Evolutionary conservation across 805 yeast species (phyloP), one percentile per base, ranked within the genome.

Genomic region (Cyberlindnera meyerae): DNA sequence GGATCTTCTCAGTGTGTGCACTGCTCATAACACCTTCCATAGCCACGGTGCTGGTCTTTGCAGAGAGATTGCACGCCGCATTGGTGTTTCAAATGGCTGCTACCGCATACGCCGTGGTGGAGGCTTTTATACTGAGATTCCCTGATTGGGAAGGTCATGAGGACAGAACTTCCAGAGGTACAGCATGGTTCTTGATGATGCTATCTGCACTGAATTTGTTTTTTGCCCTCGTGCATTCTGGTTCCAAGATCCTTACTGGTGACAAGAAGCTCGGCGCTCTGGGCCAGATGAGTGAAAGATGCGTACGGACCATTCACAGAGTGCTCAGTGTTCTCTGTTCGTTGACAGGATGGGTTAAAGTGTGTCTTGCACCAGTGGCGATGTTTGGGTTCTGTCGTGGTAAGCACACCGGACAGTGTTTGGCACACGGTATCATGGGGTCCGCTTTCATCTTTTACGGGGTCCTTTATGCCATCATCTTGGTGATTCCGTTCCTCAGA

Each of bases 401-500:
- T 5, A 68, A 59, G 24, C 93, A 85, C 51, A 79, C 94, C 0
- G 97, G 97, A 17, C 97, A 90, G 61, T 90, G 97, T 59, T 74
- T 88, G 27, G 97, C 97, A 0, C 97, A 90, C 58, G 97, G 96
- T 5, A 85, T 90, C 42, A 90, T 90, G 97, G 97, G 97, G 0
- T 73, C 85, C 17, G 81, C 95, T 0, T 90, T 90, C 49, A 72
- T 90, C 9, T 61, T 70, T 4, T 90, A 90, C 57, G 95, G 96
- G 4, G 77, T 81, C 42, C 61, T 87, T 9, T 68, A 86, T 48
- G 57, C 76, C 3, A 58, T 78, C 51, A 79, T 86, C 51, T 66
- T 90, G 36, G 71, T 78, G 8, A 62, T 86, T 4, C 90, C 93
- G 4, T 78, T 93, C 89, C 57, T 88, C 49, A 63, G 86, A 51